Base-by-base conservation (phyloP, 306 rosid genomes). In the Castanea mollissima region DNA sequence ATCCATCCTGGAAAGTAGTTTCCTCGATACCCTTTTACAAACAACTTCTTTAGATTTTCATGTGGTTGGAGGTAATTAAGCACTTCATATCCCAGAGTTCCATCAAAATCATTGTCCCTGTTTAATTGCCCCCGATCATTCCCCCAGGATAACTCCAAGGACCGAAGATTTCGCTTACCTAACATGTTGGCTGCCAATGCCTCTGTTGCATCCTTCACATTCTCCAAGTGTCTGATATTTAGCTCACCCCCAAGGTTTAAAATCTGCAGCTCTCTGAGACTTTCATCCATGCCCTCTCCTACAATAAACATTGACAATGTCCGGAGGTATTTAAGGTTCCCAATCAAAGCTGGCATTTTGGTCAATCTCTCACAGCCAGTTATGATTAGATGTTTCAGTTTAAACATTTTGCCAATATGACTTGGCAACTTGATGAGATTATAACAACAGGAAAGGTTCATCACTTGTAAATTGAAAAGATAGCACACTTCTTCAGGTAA, bases 301-400 rank as follows among this genome's bases (percentile, higher is more conserved):
- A 58, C 69, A 57, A 84, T 79, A 49, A 62, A 79, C 21, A 84
- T 19, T 4, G 87, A 73, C 35, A 76, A 64, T 16, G 81, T 79
- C 16, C 65, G 75, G 41, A 83, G 78, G 7, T 70, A 9, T 10
- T 5, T 1, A 51, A 79, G 23, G 2, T 4, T 32, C 46, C 64
- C 80, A 1, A 75, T 75, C 18, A 25, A 7, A 38, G 67, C 38
- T 15, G 81, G 83, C 58, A 75, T 34, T 41, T 76, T 4, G 19
- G 75, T 5, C 21, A 83, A 20, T 35, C 71, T 70, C 54, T 75
- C 54, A 13, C 83, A 83, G 5, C 60, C 74, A 27, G 51, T 55
- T 69, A 78, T 74, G 12, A 68, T n/a, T 15, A 78, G 56, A 62
- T 78, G 83, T 67, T 79, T 78, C 55, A 78, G 67, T 1, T 19